Evolutionary conservation across 768 basidiomycete species (phyloP).

Genomic region (Austroboletus eburneus): DNA sequence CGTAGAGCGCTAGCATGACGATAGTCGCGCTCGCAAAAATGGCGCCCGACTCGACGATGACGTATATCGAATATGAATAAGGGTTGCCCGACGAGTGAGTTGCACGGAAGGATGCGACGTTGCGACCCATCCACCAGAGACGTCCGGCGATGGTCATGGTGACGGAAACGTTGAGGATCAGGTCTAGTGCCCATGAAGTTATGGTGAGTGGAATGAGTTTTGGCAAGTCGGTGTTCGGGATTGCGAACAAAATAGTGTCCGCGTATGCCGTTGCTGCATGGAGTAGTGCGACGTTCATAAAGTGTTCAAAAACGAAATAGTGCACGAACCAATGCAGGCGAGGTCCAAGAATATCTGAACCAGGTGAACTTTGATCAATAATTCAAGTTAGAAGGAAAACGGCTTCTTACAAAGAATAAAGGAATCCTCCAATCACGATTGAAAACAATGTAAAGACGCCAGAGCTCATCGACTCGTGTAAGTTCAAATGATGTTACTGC

Average conservation of each 20-base stretch:
- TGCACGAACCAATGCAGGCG: conserved; percentile 16
- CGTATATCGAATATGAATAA: conserved; percentile 15
- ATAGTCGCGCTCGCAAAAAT: conserved; percentile 17
- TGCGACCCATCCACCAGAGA: conserved; percentile 18
- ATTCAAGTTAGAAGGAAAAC: not conserved
- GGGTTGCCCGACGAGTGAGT: conserved; percentile 4
- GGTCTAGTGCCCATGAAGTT: conserved; percentile 18
- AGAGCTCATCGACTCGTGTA: conserved; percentile 7
- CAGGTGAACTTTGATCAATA: not conserved
- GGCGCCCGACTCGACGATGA: conserved; percentile 18
- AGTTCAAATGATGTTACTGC: not conserved
- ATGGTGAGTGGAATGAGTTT: conserved; percentile 8
- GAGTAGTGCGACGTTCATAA: not conserved
- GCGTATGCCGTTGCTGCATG: conserved; percentile 9
- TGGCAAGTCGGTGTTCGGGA: conserved; percentile 5
- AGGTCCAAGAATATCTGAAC: conserved; percentile 18
- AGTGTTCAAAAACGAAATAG: not conserved
- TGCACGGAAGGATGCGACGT: conserved; percentile 3
- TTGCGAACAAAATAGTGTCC: conserved; percentile 9
- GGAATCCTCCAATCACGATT: conserved; percentile 17
- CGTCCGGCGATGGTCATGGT: conserved; percentile 20
- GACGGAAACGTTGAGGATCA: conserved; percentile 17
- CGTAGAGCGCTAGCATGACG: conserved; percentile 14
- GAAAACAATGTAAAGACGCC: conserved; percentile 24
- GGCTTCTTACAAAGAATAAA: conserved; percentile 14